A percentile compares a stretch with the other conserved stretches of the same genome.
Evolutionary conservation across 2,329 filamentous ascomycete genomes (phyloP).

Genomic region (Colletotrichum navitas): DNA sequence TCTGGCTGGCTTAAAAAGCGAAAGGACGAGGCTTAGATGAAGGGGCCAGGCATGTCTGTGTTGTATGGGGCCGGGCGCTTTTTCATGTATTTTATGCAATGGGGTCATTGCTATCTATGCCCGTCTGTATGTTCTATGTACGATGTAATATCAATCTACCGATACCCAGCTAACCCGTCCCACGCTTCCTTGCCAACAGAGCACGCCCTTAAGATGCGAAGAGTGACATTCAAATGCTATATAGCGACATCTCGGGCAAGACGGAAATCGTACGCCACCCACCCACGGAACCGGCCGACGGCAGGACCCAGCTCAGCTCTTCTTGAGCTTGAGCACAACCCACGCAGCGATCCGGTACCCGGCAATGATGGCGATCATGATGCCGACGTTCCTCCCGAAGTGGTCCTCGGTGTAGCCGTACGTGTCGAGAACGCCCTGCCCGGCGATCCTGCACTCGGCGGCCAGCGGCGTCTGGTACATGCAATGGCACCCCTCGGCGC

Average conservation of each 20-base stretch:
- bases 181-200: no score
- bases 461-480: conserved; percentile 76
- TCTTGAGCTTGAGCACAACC: conserved; percentile 63
- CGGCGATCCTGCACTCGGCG: conserved; percentile 76
- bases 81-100: background rate
- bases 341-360: conserved; percentile 79
- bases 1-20: background rate
- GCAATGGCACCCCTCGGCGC: conserved; percentile 71
- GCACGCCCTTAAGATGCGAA: no score
- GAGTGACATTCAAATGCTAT: no score
- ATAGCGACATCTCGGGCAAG: background rate
- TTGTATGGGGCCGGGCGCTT: conserved; percentile 1
- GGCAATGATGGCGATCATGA: conserved; percentile 80
- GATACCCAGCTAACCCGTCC: no score
- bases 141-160: background rate
- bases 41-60: background rate
- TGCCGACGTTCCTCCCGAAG: conserved; percentile 79
- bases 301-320: conserved; percentile 18
- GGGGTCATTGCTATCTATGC: background rate
- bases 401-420: conserved; percentile 77
- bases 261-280: background rate
- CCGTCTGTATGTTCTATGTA: background rate
- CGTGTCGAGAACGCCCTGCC: conserved; percentile 74
- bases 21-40: background rate
- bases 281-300: background rate